Base-by-base conservation (phyloP, 306 rosid species). In the Prunus kanzakura region DNA sequence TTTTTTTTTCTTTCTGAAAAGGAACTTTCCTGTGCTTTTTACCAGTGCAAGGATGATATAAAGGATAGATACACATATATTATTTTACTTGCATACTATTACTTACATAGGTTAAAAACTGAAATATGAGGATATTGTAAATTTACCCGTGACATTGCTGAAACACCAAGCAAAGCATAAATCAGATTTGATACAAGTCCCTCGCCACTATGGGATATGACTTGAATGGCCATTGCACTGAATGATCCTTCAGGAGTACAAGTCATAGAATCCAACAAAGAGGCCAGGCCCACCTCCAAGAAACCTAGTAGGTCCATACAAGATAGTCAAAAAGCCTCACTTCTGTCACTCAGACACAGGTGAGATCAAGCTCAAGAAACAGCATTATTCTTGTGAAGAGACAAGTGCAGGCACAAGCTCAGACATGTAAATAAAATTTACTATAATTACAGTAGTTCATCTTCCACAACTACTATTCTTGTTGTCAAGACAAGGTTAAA, bases 81-180 rank as follows among this genome's bases (percentile, higher is more conserved):
- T 29, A 29, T 29, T 30, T 29, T 62, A 29, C 19, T 62, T 29
- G n/a, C 45, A 29, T 0, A 5, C 12, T 23, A 11, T 25, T 12
- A 60, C 38, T 25, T 60, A 25, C 32, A 60, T 11, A 25, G 65
- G 65, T 49, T 3, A 35, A 19, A 72, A 38, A 14, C 0, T 56
- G 29, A 25, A 63, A 69, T 47, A 1, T 57, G 63, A 72, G 67
- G 45, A 78, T 52, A 30, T 49, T 14, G 43, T 65, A 46, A 52
- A 60, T 80, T 86, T 85, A 90, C 98, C 88, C 98, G 91, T 30
- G 98, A 94, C 97, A 94, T 94, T 74, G 98, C 98, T 68, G 98
- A 94, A 74, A 94, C 96, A 71, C 98, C 98, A 1, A 94, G 98
- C 81, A 94, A 87, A 79, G 98, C 98, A 81, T 94, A 94, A 71